Conservation (phyloP, 2,329 filamentous ascomycete species). For the Aspergillus sp. region DNA sequence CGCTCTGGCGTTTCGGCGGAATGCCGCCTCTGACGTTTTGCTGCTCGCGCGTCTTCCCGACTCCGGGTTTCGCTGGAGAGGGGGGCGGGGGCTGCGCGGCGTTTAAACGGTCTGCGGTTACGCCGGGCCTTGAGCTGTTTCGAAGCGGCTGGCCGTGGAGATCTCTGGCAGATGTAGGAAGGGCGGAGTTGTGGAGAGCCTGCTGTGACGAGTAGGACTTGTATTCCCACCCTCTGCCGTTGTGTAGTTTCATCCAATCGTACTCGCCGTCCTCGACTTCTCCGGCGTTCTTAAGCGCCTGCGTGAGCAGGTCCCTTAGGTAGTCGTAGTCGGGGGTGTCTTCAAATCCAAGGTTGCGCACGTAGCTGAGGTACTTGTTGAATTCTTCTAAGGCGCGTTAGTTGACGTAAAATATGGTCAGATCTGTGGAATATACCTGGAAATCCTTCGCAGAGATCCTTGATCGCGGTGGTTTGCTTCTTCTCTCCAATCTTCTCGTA, state of each 20-base stretch:
- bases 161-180: conserved; percentile 83
- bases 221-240: conserved; percentile 90
- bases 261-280: conserved; percentile 98
- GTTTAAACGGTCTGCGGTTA: conserved; percentile 90
- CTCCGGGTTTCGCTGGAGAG: conserved; percentile 77
- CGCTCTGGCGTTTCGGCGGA: conserved; percentile 75
- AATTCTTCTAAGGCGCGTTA: conserved; percentile 73
- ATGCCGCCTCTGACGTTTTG: conserved; percentile 77
- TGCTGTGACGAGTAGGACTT: conserved; percentile 72
- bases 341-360: conserved; percentile 96
- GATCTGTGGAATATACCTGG: conserved; percentile 59
- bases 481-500: conserved; percentile 99
- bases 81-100: conserved; percentile 87
- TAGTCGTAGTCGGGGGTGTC: conserved; percentile 99
- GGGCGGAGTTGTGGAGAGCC: conserved; percentile 75
- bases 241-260: conserved; percentile 99
- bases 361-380: conserved; percentile 95
- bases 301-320: conserved; percentile 92
- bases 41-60: conserved; percentile 72
- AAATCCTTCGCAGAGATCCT: conserved; percentile 95
- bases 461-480: conserved; percentile 97
- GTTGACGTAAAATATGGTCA: background rate
- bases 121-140: conserved; percentile 63
- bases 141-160: conserved; percentile 71
- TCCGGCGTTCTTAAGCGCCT: conserved; percentile 90